Evolutionary conservation across 1,284 basidiomycete species (phyloP).

Genomic region (Boletellus deceptivus): DNA sequence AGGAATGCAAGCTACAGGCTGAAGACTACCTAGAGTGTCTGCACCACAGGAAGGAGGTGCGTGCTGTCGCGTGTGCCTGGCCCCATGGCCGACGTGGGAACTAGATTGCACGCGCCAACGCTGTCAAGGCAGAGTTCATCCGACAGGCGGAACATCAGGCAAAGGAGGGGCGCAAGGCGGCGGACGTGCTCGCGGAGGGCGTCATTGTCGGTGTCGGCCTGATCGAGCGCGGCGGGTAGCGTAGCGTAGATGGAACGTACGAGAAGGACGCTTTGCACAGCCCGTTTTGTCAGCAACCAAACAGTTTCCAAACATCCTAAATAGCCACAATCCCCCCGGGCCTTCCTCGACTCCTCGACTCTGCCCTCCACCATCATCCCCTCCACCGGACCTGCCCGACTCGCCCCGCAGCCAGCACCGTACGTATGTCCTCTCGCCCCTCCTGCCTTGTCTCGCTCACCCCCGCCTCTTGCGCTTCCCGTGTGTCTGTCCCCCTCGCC

Average conservation of each 20-base stretch:
- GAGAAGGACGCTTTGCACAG: conserved; percentile 13
- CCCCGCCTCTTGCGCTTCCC: no score
- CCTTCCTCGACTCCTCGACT: conserved; percentile 35
- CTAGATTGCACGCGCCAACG: conserved; percentile 72
- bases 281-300: conserved; percentile 37
- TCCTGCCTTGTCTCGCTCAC: neutral
- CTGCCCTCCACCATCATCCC: conserved; percentile 47
- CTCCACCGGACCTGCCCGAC: neutral
- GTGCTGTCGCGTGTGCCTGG: conserved; percentile 19
- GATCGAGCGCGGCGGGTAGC: conserved; percentile 52
- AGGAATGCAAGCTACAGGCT: conserved; percentile 69
- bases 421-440: conserved; percentile 2
- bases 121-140: conserved; percentile 72
- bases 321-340: conserved; percentile 37
- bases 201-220: conserved; percentile 74
- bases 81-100: conserved; percentile 7
- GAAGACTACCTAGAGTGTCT: conserved; percentile 95
- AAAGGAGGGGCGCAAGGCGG: conserved; percentile 67
- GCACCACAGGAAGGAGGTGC: conserved; percentile 88
- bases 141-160: conserved; percentile 64
- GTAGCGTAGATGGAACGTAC: conserved; percentile 12
- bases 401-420: conserved; percentile 25
- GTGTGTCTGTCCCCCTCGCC: no score
- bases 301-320: conserved; percentile 46
- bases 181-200: conserved; percentile 72